Evolutionary conservation across 78 protist species (phyloP), one percentile per base, ranked within the genome.

Genomic region (Neovahlkampfia damariscottae): DNA sequence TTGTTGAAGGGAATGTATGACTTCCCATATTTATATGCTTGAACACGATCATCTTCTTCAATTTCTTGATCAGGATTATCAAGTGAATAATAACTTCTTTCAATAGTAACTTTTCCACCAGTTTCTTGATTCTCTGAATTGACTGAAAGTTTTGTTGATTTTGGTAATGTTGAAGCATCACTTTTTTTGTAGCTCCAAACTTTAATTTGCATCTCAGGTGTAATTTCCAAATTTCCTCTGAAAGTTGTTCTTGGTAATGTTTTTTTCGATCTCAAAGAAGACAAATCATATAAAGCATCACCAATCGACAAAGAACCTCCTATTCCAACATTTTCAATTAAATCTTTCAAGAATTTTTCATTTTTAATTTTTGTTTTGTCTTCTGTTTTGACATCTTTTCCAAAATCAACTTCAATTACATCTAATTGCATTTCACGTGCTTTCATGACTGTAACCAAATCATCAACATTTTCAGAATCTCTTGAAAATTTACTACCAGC

Each of bases 1-100:
- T 72, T 70, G 41, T 2, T 72, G 38, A 79, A 72, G 70, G 83
- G 83, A 27, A 79, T 69, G 27, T 72, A 29, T n/a, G 59, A 5
- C 32, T n/a, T 0, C 31, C 83, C 83, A 67, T 72, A 72, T 3
- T 39, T 29, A 30, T 40, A 79, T 10, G 76, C 79, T 62, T 72
- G 41, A 8, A 40, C 78, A 6, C 32, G 2, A 1, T 72, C 31
- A 8, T 4, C 67, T 1, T 2, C 38, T 2, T 0, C 62, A 7
- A 79, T 0, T 9, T 39, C 70, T 3, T 1, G 1, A 5, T 72
- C 72, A 9, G 78, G 8, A 19, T 1, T 69, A 5, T 39, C 78
- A 9, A 27, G 6, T 8, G 41, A 2, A 35, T 8, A 72, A 76
- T 79, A 79, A 72, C 1, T 0, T 27, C 71, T 1, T 9, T 79